These are phyloP conservation scores for Gremmenia infestans DNA, from an alignment of 2,329 filamentous ascomycete species.

Conservation along the genomic window DNA sequence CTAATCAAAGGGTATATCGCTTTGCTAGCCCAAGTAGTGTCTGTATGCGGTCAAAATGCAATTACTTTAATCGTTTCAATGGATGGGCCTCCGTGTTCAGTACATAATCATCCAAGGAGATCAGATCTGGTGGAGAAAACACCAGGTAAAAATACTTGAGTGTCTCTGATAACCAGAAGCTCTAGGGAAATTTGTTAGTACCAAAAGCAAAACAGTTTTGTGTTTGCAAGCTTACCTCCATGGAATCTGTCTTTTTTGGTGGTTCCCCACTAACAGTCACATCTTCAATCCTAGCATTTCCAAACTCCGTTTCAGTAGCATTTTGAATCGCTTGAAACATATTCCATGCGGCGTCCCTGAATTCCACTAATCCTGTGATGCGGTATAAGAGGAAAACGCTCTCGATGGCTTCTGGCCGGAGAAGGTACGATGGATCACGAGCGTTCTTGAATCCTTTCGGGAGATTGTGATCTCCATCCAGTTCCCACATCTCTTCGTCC, in stretches of 20 bases:
- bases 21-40: neutral
- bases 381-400: slow-evolving; percentile 57
- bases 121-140: slow-evolving; percentile 39
- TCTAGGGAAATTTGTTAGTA: neutral
- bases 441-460: slow-evolving; percentile 9
- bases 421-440: slow-evolving; percentile 38
- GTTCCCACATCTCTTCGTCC: slow-evolving; percentile 46
- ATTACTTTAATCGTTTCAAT: slow-evolving; percentile 7
- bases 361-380: slow-evolving; percentile 15
- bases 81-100: slow-evolving; percentile 29
- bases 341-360: slow-evolving; percentile 40
- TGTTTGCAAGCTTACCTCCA: slow-evolving; percentile 37
- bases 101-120: slow-evolving; percentile 57
- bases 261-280: slow-evolving; percentile 24
- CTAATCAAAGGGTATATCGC: neutral
- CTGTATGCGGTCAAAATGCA: neutral
- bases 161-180: slow-evolving; percentile 58
- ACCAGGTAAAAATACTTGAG: slow-evolving; percentile 58
- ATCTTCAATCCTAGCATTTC: slow-evolving; percentile 37
- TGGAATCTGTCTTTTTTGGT: slow-evolving; percentile 40
- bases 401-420: slow-evolving; percentile 60
- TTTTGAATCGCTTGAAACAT: slow-evolving; percentile 42
- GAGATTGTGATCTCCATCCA: slow-evolving; percentile 1
- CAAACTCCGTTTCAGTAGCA: slow-evolving; percentile 36
- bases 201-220: neutral